These are phyloP conservation scores for Gossypium aridum DNA, from an alignment of 441 rosid species.

Conservation along the genomic window DNA sequence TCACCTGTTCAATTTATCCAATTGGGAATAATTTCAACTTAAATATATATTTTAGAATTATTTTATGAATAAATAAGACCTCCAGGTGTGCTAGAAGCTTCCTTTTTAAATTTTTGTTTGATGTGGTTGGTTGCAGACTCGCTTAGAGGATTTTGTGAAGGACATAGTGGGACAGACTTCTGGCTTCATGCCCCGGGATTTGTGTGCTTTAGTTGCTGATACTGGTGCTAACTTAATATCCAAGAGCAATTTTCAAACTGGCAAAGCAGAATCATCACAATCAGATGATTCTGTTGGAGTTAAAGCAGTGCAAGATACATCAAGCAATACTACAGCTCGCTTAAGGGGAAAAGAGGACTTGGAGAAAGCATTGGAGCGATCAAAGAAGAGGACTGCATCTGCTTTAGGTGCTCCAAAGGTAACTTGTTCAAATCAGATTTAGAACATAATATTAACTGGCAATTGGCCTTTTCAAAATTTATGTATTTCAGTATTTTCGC, in stretches of 20 bases:
- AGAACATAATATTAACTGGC: neutral
- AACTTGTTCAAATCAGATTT: conserved; percentile 8
- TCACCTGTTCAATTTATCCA: neutral
- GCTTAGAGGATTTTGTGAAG: conserved; percentile 55
- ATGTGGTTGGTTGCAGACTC: conserved; percentile 44
- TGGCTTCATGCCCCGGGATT: conserved; percentile 88
- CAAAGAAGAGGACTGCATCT: conserved; percentile 91
- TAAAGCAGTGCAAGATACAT: conserved; percentile 26
- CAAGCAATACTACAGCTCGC: conserved; percentile 24
- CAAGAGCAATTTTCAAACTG: conserved; percentile 29
- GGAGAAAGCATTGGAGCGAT: conserved; percentile 66
- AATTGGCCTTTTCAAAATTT: neutral
- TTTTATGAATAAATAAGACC: neutral
- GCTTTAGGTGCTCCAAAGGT: conserved; percentile 98
- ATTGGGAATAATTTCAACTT: neutral
- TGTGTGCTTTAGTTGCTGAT: conserved; percentile 84
- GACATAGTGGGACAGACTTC: conserved; percentile 87
- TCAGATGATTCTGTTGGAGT: conserved; percentile 27
- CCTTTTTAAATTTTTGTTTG: neutral
- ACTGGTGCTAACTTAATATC: conserved; percentile 63
- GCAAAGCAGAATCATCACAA: conserved; percentile 27
- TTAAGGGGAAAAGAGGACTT: conserved; percentile 45
- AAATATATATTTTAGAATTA: neutral
- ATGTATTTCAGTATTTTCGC: neutral
- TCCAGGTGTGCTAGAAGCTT: conserved; percentile 9